Evolutionary conservation across 2,329 filamentous ascomycete genomes (phyloP).

Genomic region (Botrytis fabae): DNA sequence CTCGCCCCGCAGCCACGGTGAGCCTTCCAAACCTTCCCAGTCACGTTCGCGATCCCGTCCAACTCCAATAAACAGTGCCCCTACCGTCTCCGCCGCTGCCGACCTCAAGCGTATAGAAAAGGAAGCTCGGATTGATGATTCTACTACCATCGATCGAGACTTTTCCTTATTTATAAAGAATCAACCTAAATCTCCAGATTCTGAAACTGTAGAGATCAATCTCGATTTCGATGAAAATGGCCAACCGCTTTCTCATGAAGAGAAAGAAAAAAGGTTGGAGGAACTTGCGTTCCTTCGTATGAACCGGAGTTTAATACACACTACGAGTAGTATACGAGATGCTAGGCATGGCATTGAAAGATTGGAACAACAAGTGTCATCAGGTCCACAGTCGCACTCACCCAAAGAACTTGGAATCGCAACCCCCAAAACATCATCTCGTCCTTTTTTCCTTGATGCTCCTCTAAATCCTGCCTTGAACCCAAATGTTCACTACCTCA

Average conservation of each 20-base stretch:
- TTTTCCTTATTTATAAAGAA: conserved; percentile 13
- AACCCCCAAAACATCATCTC: conserved; percentile 3
- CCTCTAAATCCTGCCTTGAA: conserved; percentile 6
- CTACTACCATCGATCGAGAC: conserved; percentile 32
- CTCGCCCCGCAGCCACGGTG: conserved; percentile 4
- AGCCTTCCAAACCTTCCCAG: conserved; percentile 8
- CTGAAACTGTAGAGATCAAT: conserved; percentile 18
- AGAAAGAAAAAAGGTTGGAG: conserved; percentile 42
- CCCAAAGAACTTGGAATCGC: conserved; percentile 6
- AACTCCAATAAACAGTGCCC: conserved; percentile 33
- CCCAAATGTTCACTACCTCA: conserved; percentile 27
- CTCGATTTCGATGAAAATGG: conserved; percentile 32
- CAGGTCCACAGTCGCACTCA: conserved; percentile 34
- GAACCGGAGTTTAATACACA: conserved; percentile 53
- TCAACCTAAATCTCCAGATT: conserved; percentile 10
- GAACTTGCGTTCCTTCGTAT: conserved; percentile 51
- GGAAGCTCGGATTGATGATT: conserved; percentile 38
- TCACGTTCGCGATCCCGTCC: conserved; percentile 18
- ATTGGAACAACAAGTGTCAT: conserved; percentile 52
- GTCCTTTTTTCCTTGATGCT: conserved; percentile 5
- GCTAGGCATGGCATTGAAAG: conserved; percentile 60
- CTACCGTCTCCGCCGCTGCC: conserved; percentile 32
- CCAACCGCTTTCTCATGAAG: conserved; percentile 33
- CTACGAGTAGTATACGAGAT: conserved; percentile 53
- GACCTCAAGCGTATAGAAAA: conserved; percentile 36